Percentiles rank a stretch among this genome's conserved stretches.
Evolutionary conservation across 768 basidiomycete species (phyloP).

Genomic region (Trichaptum fuscoviolaceum): DNA sequence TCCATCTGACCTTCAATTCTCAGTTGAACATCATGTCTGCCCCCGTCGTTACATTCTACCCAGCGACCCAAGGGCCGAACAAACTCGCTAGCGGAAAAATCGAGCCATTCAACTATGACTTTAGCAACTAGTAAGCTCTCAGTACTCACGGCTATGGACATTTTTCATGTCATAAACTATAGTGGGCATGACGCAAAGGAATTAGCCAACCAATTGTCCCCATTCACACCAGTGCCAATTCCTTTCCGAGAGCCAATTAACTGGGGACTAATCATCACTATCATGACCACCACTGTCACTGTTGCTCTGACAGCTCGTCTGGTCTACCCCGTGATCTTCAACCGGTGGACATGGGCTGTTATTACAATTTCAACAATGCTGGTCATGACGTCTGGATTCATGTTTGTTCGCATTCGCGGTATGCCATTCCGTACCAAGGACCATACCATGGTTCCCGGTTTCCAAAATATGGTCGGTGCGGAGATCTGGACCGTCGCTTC

Average conservation of each 20-base stretch:
- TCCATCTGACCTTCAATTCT: background rate
- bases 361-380: constrained; percentile 57
- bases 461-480: constrained; percentile 86
- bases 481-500: constrained; percentile 85
- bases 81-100: constrained; percentile 51
- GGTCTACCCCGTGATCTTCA: constrained; percentile 59
- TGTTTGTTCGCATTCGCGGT: constrained; percentile 92
- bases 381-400: constrained; percentile 88
- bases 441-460: constrained; percentile 83
- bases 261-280: constrained; percentile 53
- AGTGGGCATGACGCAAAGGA: constrained; percentile 83
- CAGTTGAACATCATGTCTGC: constrained; percentile 83
- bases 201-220: constrained; percentile 70
- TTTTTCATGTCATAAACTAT: constrained; percentile 6
- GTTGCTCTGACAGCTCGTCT: constrained; percentile 50
- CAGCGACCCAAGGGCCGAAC: constrained; percentile 66
- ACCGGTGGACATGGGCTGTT: constrained; percentile 76
- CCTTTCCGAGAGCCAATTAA: constrained; percentile 78
- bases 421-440: constrained; percentile 66
- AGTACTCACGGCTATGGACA: background rate
- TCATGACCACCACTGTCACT: constrained; percentile 40
- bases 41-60: constrained; percentile 76
- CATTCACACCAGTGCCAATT: constrained; percentile 72
- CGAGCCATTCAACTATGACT: constrained; percentile 67
- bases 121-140: constrained; percentile 49